Base-by-base conservation (phyloP, 2,329 filamentous ascomycete species). In the Penicillium sp. region DNA sequence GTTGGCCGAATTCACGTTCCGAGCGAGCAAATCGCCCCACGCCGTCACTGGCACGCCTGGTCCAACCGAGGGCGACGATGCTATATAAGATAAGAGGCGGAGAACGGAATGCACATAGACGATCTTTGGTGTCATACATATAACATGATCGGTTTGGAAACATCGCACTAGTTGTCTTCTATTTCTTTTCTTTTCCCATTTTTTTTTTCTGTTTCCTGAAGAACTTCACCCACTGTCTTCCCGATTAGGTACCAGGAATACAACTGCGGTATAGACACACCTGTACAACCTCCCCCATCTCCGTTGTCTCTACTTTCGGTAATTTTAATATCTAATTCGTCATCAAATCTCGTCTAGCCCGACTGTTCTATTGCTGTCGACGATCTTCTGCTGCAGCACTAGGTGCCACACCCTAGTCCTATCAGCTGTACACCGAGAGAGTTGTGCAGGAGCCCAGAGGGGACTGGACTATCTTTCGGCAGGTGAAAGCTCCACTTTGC, bases 401-500 rank as follows among this genome's bases (percentile, higher is more conserved):
- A 31, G 28, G 5, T 31, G 28, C 28, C 5, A 31, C 28, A 31
- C 28, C 28, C 28, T 31, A 31, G 28, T 10, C 28, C 45, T 20
- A n/a, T 17, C 41, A 28, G 7, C 17, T 28, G 4, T 20, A 45
- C 42, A 45, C 42, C 42, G 42, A 25, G 28, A 31, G 28, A 31
- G n/a, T 34, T 28, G 31, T 49, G 31, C 45, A 20, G 45, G 45
- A 49, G 28, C n/a, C 20, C 20, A 20, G 20, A 20, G 20, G 20
- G 20, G 20, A 20, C 20, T 20, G 28, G 45, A 7, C 25, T 22
- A 3, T 45, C 42, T 4, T 45, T 45, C 58, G 59, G 62, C 57
- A 59, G 51, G 47, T 55, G 51, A 58, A 47, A 52, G 63, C 50
- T 63, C 61, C 63, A 63, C 63, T 62, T 59, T 58, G 15, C 35